Evolutionary conservation across 371 early-diverging fungal genomes (phyloP).

Genomic region (Syncephalastrum sp.): DNA sequence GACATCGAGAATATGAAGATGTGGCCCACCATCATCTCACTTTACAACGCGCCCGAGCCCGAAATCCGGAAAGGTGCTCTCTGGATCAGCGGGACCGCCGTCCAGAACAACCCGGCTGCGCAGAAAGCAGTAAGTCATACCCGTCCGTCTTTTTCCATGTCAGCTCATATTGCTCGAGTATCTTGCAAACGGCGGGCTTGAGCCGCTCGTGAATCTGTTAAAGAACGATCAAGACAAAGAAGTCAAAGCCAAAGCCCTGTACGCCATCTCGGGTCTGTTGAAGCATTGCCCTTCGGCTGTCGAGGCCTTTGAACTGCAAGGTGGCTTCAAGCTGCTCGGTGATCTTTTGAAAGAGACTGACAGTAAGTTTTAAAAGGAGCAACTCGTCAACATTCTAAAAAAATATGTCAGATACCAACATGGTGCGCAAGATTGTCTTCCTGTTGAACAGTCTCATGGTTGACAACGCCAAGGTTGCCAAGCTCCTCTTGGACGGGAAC

Average conservation of each 20-base stretch:
- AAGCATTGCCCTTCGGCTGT: conserved; percentile 68
- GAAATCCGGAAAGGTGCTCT: conserved; percentile 72
- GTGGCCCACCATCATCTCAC: conserved; percentile 78
- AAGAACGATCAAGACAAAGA: conserved; percentile 45
- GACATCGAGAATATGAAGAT: conserved; percentile 86
- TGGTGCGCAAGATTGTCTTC: conserved; percentile 62
- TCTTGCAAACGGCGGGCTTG: conserved; percentile 58
- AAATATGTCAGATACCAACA: conserved; percentile 31
- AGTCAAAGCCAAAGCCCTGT: conserved; percentile 74
- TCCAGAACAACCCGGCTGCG: conserved; percentile 90
- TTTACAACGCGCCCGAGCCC: conserved; percentile 53
- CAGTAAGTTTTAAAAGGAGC: conserved; percentile 20
- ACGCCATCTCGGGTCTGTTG: conserved; percentile 77
- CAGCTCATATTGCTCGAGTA: conserved; percentile 45
- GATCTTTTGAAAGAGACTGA: conserved; percentile 41
- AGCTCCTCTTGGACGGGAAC: conserved; percentile 25
- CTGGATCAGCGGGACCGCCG: conserved; percentile 92
- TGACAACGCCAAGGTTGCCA: conserved; percentile 39
- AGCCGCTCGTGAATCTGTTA: conserved; percentile 55
- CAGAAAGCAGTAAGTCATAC: conserved; percentile 67
- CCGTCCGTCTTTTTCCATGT: background rate
- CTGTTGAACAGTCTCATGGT: conserved; percentile 62
- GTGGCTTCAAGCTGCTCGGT: conserved; percentile 55
- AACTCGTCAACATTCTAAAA: background rate
- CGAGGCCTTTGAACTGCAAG: conserved; percentile 50